Conservation (phyloP, 768 basidiomycete species). For the Lanmaoa pseudosensibilis region DNA sequence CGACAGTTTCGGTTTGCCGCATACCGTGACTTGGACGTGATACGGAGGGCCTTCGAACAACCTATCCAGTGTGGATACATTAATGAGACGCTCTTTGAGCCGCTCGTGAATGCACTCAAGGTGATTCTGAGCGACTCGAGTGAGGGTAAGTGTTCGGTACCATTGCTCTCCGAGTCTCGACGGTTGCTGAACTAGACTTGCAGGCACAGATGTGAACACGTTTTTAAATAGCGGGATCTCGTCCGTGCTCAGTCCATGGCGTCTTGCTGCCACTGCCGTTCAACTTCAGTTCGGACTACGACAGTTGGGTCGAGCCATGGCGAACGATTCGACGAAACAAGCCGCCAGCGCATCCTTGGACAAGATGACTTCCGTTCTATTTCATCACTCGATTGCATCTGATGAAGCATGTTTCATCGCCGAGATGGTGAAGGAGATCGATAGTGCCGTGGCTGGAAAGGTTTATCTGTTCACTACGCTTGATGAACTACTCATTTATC, state of each 20-base stretch:
- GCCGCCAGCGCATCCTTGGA: slow-evolving; percentile 64
- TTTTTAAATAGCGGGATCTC: slow-evolving; percentile 62
- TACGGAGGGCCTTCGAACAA: slow-evolving; percentile 67
- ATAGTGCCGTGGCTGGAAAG: slow-evolving; percentile 65
- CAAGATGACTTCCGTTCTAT: slow-evolving; percentile 63
- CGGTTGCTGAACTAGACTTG: background rate
- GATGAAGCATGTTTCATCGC: slow-evolving; percentile 84
- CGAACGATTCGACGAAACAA: slow-evolving; percentile 49
- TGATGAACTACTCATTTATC: background rate
- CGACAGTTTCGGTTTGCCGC: slow-evolving; percentile 73
- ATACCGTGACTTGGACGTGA: slow-evolving; percentile 70
- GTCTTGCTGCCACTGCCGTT: slow-evolving; percentile 76
- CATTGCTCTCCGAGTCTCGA: background rate
- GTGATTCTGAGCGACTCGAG: slow-evolving; percentile 63
- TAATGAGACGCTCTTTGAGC: slow-evolving; percentile 55
- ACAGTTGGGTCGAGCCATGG: slow-evolving; percentile 67
- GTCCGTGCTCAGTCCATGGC: slow-evolving; percentile 78
- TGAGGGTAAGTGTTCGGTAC: slow-evolving; percentile 44
- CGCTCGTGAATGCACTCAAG: slow-evolving; percentile 64
- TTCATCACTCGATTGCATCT: slow-evolving; percentile 70
- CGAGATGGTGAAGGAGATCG: slow-evolving; percentile 75
- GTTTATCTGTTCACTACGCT: slow-evolving; percentile 32
- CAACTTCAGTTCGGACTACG: slow-evolving; percentile 75
- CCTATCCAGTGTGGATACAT: slow-evolving; percentile 50
- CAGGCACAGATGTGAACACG: slow-evolving; percentile 44